Conservation (phyloP, 2,329 filamentous ascomycete genomes). For the Penicillium sumatraense region DNA sequence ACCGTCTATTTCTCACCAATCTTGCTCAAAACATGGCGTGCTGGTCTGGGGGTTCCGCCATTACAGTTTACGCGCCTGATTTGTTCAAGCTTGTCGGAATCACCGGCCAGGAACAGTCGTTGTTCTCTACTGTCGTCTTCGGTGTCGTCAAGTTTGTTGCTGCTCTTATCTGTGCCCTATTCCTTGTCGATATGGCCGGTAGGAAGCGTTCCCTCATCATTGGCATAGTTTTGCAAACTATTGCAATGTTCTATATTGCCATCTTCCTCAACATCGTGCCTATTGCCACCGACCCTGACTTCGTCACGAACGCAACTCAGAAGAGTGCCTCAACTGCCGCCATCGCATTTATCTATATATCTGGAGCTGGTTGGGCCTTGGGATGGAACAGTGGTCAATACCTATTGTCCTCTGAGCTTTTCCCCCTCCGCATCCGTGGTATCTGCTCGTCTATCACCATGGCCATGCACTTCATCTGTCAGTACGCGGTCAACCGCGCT, state of each 20-base stretch:
- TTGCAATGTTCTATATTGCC: constrained; percentile 64
- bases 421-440: constrained; percentile 71
- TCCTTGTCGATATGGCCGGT: constrained; percentile 75
- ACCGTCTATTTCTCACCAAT: constrained; percentile 68
- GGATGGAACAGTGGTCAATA: constrained; percentile 77
- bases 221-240: constrained; percentile 61
- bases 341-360: constrained; percentile 71
- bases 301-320: constrained; percentile 51
- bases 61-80: constrained; percentile 74
- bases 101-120: constrained; percentile 66
- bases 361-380: constrained; percentile 67
- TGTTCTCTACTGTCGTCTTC: constrained; percentile 73
- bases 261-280: constrained; percentile 64
- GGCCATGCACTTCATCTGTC: constrained; percentile 75
- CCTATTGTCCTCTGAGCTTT: constrained; percentile 73
- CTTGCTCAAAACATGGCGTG: constrained; percentile 71
- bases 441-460: constrained; percentile 71
- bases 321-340: constrained; percentile 63
- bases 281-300: constrained; percentile 52
- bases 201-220: constrained; percentile 66
- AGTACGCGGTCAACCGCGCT: constrained; percentile 73
- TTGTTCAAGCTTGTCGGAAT: constrained; percentile 73
- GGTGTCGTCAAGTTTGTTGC: constrained; percentile 72
- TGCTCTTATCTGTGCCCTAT: constrained; percentile 69
- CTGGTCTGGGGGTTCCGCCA: constrained; percentile 71